These are phyloP conservation scores for Trebouxia sp. DNA, from an alignment of 139 green algal genomes.

Conservation along the genomic window DNA sequence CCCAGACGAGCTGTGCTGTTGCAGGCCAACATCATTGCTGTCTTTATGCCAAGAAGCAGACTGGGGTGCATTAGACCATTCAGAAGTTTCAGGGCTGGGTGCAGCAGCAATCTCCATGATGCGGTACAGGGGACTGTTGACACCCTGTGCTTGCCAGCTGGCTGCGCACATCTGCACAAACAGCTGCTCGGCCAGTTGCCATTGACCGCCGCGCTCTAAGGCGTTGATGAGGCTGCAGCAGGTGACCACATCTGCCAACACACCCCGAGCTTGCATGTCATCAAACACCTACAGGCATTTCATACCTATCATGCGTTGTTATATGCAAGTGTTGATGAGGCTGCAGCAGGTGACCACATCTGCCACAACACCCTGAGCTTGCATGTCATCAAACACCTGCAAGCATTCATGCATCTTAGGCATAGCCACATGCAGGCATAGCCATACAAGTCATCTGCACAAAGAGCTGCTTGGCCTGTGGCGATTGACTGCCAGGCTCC, in stretches of 20 bases:
- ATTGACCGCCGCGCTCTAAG: slow-evolving; percentile 86
- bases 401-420: background rate
- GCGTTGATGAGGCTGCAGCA: slow-evolving; percentile 91
- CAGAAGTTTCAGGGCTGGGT: background rate
- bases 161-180: slow-evolving; percentile 58
- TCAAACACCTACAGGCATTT: slow-evolving; percentile 46
- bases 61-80: background rate
- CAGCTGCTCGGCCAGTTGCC: slow-evolving; percentile 76
- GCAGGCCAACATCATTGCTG: too few relatives aligned
- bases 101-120: slow-evolving; percentile 22
- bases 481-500: slow-evolving; percentile 87
- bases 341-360: slow-evolving; percentile 91
- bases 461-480: slow-evolving; percentile 71
- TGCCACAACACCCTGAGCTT: slow-evolving; percentile 62
- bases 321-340: too few relatives aligned
- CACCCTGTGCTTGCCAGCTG: slow-evolving; percentile 7
- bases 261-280: slow-evolving; percentile 57
- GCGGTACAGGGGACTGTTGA: slow-evolving; percentile 12
- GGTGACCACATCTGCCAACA: slow-evolving; percentile 85
- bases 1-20: background rate
- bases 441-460: background rate
- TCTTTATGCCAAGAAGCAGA: background rate
- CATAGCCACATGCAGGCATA: background rate
- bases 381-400: slow-evolving; percentile 62
- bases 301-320: background rate